Percentiles rank a stretch among this genome's conserved stretches.
Conservation (phyloP, 192 early-diverging fungal species). For the Lobulomyces angularis region DNA sequence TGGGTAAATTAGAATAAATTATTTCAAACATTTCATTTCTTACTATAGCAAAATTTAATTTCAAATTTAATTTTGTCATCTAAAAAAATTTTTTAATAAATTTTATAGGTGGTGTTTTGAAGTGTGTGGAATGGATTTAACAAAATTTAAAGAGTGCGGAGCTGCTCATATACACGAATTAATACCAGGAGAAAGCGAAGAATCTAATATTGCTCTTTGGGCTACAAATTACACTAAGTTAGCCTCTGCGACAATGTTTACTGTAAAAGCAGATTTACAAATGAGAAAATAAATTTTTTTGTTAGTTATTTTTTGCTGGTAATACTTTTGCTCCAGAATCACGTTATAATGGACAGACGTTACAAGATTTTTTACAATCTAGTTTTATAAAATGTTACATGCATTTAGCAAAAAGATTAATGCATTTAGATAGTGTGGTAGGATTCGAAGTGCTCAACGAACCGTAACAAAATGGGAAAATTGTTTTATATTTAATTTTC, state of each 20-base stretch:
- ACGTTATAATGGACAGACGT: conserved; percentile 48
- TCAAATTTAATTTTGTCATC: too few relatives aligned
- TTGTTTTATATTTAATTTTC: background rate
- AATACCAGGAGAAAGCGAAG: conserved; percentile 15
- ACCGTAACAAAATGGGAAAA: conserved; percentile 26
- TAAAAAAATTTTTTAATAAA: conserved; percentile 5
- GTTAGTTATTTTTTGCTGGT: conserved; percentile 39
- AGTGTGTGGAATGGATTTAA: conserved; percentile 60
- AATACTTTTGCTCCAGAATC: conserved; percentile 57
- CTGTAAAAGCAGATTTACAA: conserved; percentile 54
- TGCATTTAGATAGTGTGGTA: conserved; percentile 48
- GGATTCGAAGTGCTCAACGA: conserved; percentile 78
- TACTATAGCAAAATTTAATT: too few relatives aligned
- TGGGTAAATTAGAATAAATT: too few relatives aligned
- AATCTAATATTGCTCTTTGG: conserved; percentile 53
- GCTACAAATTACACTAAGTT: conserved; percentile 82
- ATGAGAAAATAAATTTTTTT: background rate
- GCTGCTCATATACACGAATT: conserved; percentile 70
- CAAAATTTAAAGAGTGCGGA: conserved; percentile 58
- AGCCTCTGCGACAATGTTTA: conserved; percentile 73
- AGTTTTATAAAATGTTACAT: conserved; percentile 54
- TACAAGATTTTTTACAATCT: conserved; percentile 56
- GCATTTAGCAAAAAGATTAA: conserved; percentile 58
- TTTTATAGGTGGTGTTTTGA: conserved; percentile 64
- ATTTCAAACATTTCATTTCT: too few relatives aligned